Percentiles rank a stretch among this genome's conserved stretches.
phyloP scores from a whole-genome alignment of 345 rosid genomes.

The Cardamine chenopodiifolia region DNA sequence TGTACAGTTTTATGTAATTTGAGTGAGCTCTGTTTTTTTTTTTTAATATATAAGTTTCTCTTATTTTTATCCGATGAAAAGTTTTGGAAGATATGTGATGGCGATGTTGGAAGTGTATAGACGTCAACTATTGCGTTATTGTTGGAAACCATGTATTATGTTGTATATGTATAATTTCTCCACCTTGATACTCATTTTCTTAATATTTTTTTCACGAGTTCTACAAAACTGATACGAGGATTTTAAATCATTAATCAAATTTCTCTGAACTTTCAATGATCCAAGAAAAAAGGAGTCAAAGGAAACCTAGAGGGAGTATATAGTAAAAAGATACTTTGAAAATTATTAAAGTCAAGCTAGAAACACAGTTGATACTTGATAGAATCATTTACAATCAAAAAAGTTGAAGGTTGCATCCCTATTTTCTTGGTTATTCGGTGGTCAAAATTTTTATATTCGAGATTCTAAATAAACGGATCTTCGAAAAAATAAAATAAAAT shows the following conservation, averaged over 20 bases:
- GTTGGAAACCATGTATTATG: constrained; percentile 19
- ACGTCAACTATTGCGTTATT: constrained; percentile 8
- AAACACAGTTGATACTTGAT: neutral
- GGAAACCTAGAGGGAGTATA: neutral
- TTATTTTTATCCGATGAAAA: constrained; percentile 1
- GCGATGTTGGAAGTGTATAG: constrained; percentile 34
- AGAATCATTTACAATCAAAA: neutral
- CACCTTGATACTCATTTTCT: constrained; percentile 6
- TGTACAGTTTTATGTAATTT: neutral
- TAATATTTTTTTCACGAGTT: constrained; percentile 1
- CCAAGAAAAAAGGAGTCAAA: neutral
- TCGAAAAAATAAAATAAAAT: no score
- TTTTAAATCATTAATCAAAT: neutral
- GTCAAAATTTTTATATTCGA: neutral
- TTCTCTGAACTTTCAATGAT: neutral
- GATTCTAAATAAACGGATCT: neutral
- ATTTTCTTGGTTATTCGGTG: neutral
- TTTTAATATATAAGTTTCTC: neutral
- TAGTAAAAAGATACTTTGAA: neutral
- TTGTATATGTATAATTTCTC: neutral
- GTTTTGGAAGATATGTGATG: constrained; percentile 23
- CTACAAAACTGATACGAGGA: neutral
- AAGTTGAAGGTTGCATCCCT: neutral
- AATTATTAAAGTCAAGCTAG: neutral
- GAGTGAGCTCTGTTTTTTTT: constrained; percentile 29